Evolutionary conservation across 768 basidiomycete genomes (phyloP), one percentile per base, ranked within the genome.

Genomic region (Galerina marginata): DNA sequence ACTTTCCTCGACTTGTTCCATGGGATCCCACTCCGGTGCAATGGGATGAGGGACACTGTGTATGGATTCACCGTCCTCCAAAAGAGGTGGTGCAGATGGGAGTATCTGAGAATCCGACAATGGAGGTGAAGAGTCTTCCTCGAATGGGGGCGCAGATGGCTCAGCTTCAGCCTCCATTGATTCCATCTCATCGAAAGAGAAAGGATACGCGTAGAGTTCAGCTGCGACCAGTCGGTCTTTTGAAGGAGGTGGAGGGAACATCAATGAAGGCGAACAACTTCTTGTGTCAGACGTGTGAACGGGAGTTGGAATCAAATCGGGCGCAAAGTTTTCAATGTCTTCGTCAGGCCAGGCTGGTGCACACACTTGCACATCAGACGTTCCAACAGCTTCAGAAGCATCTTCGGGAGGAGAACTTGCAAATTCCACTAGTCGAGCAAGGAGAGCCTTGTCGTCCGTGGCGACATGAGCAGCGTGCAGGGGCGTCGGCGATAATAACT

Each of bases 401-500:
- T 75, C 74, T 25, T 59, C 47, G 6, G 82, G 81, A n/a, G 87
- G 87, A 16, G 79, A 79, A 60, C 85, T 87, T 38, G 83, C 85
- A 33, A 84, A 62, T 38, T 77, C 77, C 1, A 77, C 81, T 43
- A 89, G 75, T 37, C 78, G 80, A 25, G 83, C 85, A 43, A 89
- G 77, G n/a, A 82, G 62, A 0, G 74, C 68, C 68, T 89, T 89
- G 71, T 89, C 88, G 68, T 89, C 88, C 2, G 81, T 87, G 15
- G 88, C 87, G 48, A 89, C 75, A 67, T 89, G 87, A n/a, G 83
- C 87, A 15, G 74, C 74, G 50, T 74, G 74, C 23, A 69, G 39
- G 12, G 72, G 66, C 14, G 72, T 67, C 14, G 65, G 37, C 12
- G 42, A 16, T 69, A 67, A 33, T 67, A 66, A 4, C 63, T 62